Evolutionary conservation across 768 basidiomycete genomes (phyloP), one percentile per base, ranked within the genome.

Genomic region (Chiua virens): DNA sequence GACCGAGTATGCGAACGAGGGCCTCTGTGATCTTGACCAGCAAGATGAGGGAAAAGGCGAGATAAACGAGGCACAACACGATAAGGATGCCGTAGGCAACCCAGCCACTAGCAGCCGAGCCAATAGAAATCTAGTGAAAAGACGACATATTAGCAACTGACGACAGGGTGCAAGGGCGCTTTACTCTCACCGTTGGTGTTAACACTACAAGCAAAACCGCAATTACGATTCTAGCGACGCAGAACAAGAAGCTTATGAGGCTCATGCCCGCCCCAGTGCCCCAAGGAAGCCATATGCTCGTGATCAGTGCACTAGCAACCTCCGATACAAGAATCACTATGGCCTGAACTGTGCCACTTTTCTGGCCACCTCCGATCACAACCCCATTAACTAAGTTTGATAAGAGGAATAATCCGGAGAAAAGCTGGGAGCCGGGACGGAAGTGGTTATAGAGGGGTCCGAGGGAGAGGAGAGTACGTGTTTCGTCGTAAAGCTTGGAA

Each of bases 221-320:
- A 21, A 93, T 81, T 23, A 94, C 85, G 60, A 97, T 95, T 57
- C 96, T 79, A 20, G 89, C 85, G 5, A 96, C 89, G 52, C 92
- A 93, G 61, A 96, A 87, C 62, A 97, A 73, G 75, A 98, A 98
- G 66, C 91, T 93, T 52, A 96, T 86, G 32, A 94, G 77, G 14
- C 95, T 96, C 97, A 98, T 98, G 54, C 92, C 90, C 2, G 96
- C 93, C 2, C 96, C 93, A 47, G 88, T 88, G 27, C 92, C 92
- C 96, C 96, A 99, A 17, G 95, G 95, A 52, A 97, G 79, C 92
- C 92, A 97, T 28, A 96, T 76, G 54, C 90, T 94, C 28, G 95
- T 97, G 23, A 90, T 82, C 51, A 98, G 74, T 6, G 94, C 91
- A 39, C 89, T 85, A 20, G 78, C 77, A 15, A 99, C 87, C 67